These are phyloP conservation scores for Aspergillus eucalypticola DNA, from an alignment of 2,329 filamentous ascomycete species.

Conservation along the genomic window DNA sequence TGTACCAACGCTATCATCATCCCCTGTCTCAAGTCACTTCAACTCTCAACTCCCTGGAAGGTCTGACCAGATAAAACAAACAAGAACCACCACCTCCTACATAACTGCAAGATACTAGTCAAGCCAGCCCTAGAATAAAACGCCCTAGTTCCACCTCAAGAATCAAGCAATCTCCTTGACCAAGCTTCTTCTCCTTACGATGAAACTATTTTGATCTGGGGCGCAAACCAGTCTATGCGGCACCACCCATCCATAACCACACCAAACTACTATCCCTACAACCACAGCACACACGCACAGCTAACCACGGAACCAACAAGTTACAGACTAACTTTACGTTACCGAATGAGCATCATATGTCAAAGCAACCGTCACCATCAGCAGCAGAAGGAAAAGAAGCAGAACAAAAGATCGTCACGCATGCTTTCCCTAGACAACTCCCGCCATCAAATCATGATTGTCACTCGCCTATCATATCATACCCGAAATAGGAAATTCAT, in stretches of 20 bases:
- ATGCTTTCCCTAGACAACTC: neutral
- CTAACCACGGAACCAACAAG: neutral
- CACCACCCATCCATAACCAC: neutral
- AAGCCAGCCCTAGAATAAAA: neutral
- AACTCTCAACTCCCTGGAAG: neutral
- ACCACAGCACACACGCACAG: neutral
- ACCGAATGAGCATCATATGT: neutral
- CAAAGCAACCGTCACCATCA: neutral
- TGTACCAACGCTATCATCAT: constrained; percentile 1
- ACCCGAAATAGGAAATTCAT: neutral
- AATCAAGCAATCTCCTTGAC: neutral
- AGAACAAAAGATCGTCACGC: neutral
- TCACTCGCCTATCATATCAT: neutral
- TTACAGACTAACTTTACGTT: neutral
- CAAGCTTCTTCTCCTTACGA: neutral
- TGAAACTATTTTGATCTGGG: neutral
- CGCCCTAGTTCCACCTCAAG: neutral
- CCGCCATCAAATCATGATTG: neutral
- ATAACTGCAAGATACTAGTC: neutral
- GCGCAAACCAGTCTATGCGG: neutral
- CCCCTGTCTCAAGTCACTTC: constrained; percentile 6
- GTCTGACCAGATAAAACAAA: neutral
- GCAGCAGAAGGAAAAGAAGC: neutral
- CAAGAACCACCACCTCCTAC: neutral
- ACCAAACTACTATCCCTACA: neutral